Evolutionary conservation across 192 early-diverging fungal species (phyloP), one percentile per base, ranked within the genome.

Genomic region (Nowakowskiella sp.): DNA sequence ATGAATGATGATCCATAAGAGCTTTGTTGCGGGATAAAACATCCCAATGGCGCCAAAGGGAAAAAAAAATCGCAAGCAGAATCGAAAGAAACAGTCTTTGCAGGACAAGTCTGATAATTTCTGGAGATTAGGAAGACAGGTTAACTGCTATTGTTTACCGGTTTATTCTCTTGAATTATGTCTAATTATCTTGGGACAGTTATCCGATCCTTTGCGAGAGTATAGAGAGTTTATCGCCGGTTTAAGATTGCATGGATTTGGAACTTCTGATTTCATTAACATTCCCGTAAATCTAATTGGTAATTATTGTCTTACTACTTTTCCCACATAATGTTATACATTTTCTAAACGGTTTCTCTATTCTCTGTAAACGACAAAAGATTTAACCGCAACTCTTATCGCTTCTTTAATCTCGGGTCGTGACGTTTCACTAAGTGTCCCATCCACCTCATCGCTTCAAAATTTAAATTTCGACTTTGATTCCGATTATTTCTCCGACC

Each of bases 221-320:
- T 55, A 55, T 46, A 6, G 53, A 6, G 8, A 19, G 2, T 55
- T 55, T 29, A n/a, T 55, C 13, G 23, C 2, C 5, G 2, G 49
- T 28, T 7, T 55, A 13, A 23, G 44, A 8, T 16, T 6, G 6
- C 2, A 3, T 3, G 51, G 51, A 19, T 4, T 48, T 26, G 44
- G 25, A n/a, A 13, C 9, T 6, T 4, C 6, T 19, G 53, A 55
- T 46, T 48, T 9, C 43, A 7, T 21, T 5, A 2, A 3, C 3
- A 55, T 55, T 13, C 53, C 53, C 24, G 25, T 51, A 22, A 55
- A 55, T 32, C 53, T 55, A 42, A 52, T 55, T 13, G 36, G 36
- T 39, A 39, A 39, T 39, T 39, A 13, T 13, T 13, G 19, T 39
- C 13, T 39, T 13, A 13, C 13, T 13, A 19, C 13, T 39, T 13